Evolutionary conservation across 2,329 filamentous ascomycete species (phyloP).

Genomic region (Tolypocladium guangdongense): DNA sequence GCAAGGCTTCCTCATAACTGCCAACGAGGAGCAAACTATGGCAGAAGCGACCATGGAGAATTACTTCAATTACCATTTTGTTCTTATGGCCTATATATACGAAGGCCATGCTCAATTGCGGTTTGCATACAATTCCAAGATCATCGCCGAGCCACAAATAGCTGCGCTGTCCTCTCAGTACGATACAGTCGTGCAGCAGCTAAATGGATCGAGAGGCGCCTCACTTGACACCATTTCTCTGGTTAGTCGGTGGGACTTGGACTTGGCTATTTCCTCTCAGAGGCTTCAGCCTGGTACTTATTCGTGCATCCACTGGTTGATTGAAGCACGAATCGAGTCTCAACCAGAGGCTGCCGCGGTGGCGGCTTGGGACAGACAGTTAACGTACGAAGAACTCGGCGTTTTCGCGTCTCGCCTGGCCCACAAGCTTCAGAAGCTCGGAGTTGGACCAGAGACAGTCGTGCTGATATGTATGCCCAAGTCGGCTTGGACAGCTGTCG

Average conservation of each 20-base stretch:
- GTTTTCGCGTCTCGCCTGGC: background rate
- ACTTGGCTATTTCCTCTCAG: background rate
- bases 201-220: background rate
- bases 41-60: no score
- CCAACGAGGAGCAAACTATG: background rate
- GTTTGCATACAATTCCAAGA: background rate
- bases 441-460: background rate
- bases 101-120: background rate
- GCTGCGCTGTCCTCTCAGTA: background rate
- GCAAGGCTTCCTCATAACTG: background rate
- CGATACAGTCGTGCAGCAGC: background rate
- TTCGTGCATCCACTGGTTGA: constrained; percentile 4
- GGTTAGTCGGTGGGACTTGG: background rate
- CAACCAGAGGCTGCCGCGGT: constrained; percentile 1
- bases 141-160: background rate
- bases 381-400: background rate
- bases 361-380: constrained; percentile 6
- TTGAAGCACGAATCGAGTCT: background rate
- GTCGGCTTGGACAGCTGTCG: constrained; percentile 3
- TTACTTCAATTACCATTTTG: no score
- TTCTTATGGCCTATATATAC: background rate
- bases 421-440: background rate
- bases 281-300: background rate
- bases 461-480: constrained; percentile 6
- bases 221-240: background rate